Evolutionary conservation across 176 grass and related monocot genomes (phyloP).

Genomic region (Tuctoria greenei): DNA sequence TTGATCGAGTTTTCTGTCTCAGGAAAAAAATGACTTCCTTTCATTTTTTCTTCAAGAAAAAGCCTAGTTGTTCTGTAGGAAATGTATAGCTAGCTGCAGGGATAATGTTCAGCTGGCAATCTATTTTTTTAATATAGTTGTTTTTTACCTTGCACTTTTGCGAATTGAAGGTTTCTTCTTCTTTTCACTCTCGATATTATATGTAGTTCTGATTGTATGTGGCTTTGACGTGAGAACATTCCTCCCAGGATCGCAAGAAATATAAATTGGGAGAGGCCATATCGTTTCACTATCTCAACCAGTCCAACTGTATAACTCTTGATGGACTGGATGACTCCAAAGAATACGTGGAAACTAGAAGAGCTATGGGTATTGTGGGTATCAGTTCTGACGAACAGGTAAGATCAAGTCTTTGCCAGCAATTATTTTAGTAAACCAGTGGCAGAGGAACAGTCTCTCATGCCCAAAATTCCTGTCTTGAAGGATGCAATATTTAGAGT

Average conservation of each 20-base stretch:
- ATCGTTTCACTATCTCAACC: constrained; percentile 91
- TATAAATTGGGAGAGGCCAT: constrained; percentile 78
- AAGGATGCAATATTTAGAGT: constrained; percentile 97
- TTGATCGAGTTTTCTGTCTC: background rate
- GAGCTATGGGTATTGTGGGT: constrained; percentile 90
- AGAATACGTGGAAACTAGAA: constrained; percentile 77
- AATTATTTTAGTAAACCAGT: constrained; percentile 12
- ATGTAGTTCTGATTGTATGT: constrained; percentile 14
- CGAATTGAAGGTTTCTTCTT: background rate
- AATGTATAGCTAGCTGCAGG: no score
- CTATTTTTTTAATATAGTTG: background rate
- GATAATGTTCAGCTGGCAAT: background rate
- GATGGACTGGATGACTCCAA: constrained; percentile 80
- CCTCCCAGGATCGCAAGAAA: constrained; percentile 57
- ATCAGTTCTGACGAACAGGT: constrained; percentile 84
- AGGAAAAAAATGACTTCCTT: background rate
- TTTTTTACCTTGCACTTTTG: background rate
- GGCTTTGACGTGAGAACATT: constrained; percentile 24
- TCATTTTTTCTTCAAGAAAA: no score
- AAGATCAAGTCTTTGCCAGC: constrained; percentile 16
- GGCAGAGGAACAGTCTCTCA: background rate
- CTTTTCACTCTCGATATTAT: background rate
- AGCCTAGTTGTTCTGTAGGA: no score
- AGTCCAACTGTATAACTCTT: constrained; percentile 85
- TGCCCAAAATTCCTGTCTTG: constrained; percentile 8